Percentiles rank a stretch among this genome's conserved stretches.
Evolutionary conservation across 805 yeast genomes (phyloP).

Genomic region (Debaryomyces hansenii): DNA sequence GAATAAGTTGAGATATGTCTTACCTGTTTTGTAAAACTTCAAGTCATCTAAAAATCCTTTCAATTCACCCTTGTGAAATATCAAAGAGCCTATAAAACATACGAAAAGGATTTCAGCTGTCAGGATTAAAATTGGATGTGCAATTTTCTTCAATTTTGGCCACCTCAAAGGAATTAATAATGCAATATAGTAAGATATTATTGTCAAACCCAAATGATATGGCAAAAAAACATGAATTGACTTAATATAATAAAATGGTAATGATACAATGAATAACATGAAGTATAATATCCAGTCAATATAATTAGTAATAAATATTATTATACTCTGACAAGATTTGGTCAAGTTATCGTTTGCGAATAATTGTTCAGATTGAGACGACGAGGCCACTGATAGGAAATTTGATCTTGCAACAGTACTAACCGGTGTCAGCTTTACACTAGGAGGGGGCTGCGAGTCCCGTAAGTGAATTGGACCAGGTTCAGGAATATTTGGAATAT

Average conservation of each 20-base stretch:
- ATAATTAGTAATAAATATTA: constrained; percentile 40
- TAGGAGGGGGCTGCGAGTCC: constrained; percentile 6
- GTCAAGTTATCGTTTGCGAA: background rate
- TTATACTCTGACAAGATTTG: constrained; percentile 17
- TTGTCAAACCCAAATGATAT: constrained; percentile 61
- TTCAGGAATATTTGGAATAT: constrained; percentile 1
- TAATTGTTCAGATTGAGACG: background rate
- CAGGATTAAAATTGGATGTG: constrained; percentile 73
- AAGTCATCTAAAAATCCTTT: constrained; percentile 54
- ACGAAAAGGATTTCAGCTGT: constrained; percentile 64
- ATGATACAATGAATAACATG: constrained; percentile 50
- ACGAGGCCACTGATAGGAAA: background rate
- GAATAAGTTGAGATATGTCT: constrained; percentile 61
- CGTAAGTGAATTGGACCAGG: constrained; percentile 17
- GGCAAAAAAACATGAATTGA: constrained; percentile 55
- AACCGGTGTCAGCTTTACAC: background rate
- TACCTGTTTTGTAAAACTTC: constrained; percentile 63
- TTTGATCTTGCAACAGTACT: background rate
- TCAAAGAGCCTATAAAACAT: constrained; percentile 59
- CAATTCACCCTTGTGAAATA: constrained; percentile 39
- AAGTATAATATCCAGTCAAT: constrained; percentile 58
- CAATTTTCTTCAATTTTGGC: constrained; percentile 49
- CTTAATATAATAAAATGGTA: constrained; percentile 58
- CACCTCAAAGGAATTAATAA: constrained; percentile 43
- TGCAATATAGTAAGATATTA: constrained; percentile 54